Conservation (phyloP, 345 rosid species). For the Nephelium lappaceum region DNA sequence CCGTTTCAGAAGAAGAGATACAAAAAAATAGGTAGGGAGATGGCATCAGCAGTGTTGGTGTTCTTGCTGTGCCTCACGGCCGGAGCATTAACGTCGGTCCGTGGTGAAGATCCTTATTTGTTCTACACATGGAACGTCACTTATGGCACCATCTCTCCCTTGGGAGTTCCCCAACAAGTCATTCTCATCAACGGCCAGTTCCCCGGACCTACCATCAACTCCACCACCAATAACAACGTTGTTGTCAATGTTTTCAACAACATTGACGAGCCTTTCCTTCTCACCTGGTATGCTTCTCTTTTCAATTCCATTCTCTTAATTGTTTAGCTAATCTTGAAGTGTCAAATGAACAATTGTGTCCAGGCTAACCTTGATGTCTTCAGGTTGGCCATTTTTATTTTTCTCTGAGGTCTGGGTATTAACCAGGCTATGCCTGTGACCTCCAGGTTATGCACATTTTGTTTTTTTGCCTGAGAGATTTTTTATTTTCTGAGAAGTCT, state of each 20-base stretch:
- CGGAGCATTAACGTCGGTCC: slow-evolving; percentile 30
- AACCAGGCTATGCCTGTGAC: too few species aligned
- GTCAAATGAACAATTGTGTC: too few species aligned
- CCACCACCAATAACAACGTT: slow-evolving; percentile 71
- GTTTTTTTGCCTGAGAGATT: not conserved
- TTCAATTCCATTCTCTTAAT: too few species aligned
- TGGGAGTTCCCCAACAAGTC: slow-evolving; percentile 65
- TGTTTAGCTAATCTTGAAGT: not conserved
- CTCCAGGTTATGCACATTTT: too few species aligned
- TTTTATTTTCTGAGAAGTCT: too few species aligned
- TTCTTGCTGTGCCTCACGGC: slow-evolving; percentile 44
- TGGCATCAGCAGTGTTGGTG: slow-evolving; percentile 40
- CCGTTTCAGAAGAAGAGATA: not conserved
- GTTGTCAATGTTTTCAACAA: slow-evolving; percentile 72
- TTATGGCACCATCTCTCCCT: slow-evolving; percentile 59
- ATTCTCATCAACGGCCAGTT: slow-evolving; percentile 77
- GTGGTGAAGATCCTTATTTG: slow-evolving; percentile 65
- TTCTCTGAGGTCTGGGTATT: too few species aligned
- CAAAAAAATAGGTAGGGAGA: slow-evolving; percentile 15
- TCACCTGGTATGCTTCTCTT: slow-evolving; percentile 39
- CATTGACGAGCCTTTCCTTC: slow-evolving; percentile 68
- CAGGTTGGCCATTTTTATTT: too few species aligned
- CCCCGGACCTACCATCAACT: slow-evolving; percentile 80
- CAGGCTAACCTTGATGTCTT: too few species aligned
- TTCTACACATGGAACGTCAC: slow-evolving; percentile 71